Evolutionary conservation across 495 filamentous ascomycete species (phyloP).

Genomic region (Neurospora sublineolata): DNA sequence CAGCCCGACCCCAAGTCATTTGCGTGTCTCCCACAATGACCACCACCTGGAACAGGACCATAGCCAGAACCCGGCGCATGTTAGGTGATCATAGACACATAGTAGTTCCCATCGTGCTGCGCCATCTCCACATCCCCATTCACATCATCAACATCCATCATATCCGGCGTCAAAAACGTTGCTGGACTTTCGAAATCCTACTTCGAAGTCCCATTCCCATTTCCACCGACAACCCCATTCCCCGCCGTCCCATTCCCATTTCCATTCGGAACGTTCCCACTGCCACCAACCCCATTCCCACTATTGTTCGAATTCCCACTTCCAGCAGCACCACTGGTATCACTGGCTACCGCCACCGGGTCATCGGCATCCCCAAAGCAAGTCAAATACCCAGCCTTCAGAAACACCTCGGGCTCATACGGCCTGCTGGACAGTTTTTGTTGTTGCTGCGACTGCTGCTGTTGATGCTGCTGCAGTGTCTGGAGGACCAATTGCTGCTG

Average conservation of each 20-base stretch:
- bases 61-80: background rate
- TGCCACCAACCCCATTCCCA: background rate
- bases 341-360: background rate
- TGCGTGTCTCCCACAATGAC: background rate
- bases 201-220: background rate
- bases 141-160: background rate
- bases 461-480: background rate
- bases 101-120: too few relatives aligned
- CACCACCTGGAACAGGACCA: background rate
- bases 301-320: background rate
- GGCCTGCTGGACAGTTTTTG: background rate
- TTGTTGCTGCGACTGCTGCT: background rate
- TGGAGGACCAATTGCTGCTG: background rate
- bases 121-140: background rate
- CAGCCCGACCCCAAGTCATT: background rate
- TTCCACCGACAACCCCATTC: background rate
- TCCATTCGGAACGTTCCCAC: background rate
- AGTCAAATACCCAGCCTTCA: slow-evolving; percentile 10
- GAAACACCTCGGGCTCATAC: slow-evolving; percentile 1
- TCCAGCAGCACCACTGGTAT: background rate
- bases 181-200: background rate
- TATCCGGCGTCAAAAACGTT: background rate
- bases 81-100: too few relatives aligned
- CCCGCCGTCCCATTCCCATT: background rate
- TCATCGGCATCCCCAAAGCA: slow-evolving; percentile 7